Percentiles rank a stretch among this genome's conserved stretches.
Evolutionary conservation across 1,139 yeast genomes (phyloP).

Genomic region (Taphrina pruni): DNA sequence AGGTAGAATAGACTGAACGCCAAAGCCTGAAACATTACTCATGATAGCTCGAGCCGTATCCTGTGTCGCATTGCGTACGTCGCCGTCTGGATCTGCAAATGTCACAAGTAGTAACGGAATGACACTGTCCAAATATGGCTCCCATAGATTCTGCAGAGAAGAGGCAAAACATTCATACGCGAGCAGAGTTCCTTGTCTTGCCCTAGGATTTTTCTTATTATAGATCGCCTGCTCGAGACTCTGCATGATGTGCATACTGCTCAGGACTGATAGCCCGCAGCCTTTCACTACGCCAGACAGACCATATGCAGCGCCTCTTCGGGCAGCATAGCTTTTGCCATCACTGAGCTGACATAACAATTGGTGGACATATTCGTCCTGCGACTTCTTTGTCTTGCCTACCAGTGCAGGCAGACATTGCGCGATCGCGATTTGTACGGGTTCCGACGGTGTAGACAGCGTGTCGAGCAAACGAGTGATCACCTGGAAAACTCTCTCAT

Average conservation of each 20-base stretch:
- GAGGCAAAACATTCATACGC: constrained; percentile 84
- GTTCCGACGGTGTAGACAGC: constrained; percentile 84
- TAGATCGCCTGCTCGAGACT: constrained; percentile 83
- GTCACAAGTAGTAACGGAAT: constrained; percentile 79
- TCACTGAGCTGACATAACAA: constrained; percentile 67
- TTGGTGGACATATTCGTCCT: constrained; percentile 62
- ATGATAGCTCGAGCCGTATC: constrained; percentile 85
- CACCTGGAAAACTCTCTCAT: constrained; percentile 66
- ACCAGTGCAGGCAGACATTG: constrained; percentile 86
- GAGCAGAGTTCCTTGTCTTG: constrained; percentile 87
- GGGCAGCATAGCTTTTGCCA: constrained; percentile 59
- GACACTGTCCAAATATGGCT: constrained; percentile 90
- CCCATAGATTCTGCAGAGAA: constrained; percentile 76
- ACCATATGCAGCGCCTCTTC: constrained; percentile 97
- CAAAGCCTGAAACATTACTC: constrained; percentile 90
- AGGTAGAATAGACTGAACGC: constrained; percentile 89
- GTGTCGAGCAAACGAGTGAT: constrained; percentile 74
- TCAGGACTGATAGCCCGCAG: constrained; percentile 75
- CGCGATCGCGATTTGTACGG: constrained; percentile 84
- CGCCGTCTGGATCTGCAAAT: constrained; percentile 82
- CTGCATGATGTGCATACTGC: constrained; percentile 77
- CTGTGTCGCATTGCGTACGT: constrained; percentile 88
- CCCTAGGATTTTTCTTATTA: constrained; percentile 74
- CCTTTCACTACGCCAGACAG: constrained; percentile 93
- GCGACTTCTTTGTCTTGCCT: constrained; percentile 56